Base-by-base conservation (phyloP, 352 stramenopile genomes). In the Globisporangium canariense region DNA sequence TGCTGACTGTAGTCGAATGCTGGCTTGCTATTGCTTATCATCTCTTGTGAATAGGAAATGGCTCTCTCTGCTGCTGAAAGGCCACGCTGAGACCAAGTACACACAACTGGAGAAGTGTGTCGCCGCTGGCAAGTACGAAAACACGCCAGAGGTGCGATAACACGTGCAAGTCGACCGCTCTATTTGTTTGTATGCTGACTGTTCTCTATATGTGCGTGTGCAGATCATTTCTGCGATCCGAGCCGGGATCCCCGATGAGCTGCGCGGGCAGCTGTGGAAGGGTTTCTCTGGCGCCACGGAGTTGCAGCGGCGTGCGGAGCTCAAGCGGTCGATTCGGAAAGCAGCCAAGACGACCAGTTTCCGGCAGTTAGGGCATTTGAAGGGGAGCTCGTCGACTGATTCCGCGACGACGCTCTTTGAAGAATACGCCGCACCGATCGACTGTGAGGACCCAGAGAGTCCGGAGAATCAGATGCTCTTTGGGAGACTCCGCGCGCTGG, bases 71-170 rank as follows among this genome's bases (percentile, higher is more conserved):
- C 62, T 93, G 16, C 56, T 93, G 14, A 81, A 91, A 60, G 85
- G 83, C 4, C 85, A 93, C 62, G 85, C 85, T 0, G 79, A 92
- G 65, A 89, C 85, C 22, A 93, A 93, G 55, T 92, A 92, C 64
- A 90, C 81, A 4, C 85, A 93, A 40, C 69, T 93, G 40, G 85
- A 93, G 55, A 84, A 90, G 55, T 93, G 85, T 49, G 79, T 88
- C 18, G 79, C 81, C 2, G 75, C 63, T 10, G 73, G 73, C 11
- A 89, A 88, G 30, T 93, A 81, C 65, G 74, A 81, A 8, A 53
- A 78, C 40, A 86, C 83, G 0, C 73, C 81, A 45, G 85, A 93
- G 74, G 83, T 92, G 52, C 56, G 70, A 36, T 3, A 36, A 7
- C 32, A 36, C 32, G 32, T 7, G 32, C 32, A 36, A 36, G 32